Conservation (phyloP, 23 red algal genomes). For the Rhodosorus marinus region DNA sequence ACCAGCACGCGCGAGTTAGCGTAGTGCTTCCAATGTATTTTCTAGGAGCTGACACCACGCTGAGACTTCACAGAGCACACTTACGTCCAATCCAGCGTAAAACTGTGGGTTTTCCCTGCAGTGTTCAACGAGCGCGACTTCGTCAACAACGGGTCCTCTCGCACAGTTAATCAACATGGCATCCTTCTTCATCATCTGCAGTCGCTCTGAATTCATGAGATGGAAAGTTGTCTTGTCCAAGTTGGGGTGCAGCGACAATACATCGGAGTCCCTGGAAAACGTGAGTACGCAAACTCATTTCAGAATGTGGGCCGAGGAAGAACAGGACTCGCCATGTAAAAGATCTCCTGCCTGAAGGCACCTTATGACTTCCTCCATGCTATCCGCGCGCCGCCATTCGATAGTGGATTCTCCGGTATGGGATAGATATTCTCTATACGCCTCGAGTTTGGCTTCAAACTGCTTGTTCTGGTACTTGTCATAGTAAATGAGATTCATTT, state of each 20-base stretch:
- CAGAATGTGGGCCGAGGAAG: too few relatives aligned
- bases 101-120: conserved; percentile 15
- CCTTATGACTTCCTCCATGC: conserved; percentile 22
- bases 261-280: conserved; percentile 19
- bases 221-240: conserved; percentile 20
- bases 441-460: conserved; percentile 9
- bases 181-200: conserved; percentile 18
- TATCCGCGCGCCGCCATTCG: conserved; percentile 3
- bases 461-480: conserved; percentile 21
- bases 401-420: conserved; percentile 11
- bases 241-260: conserved; percentile 17
- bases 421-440: neutral
- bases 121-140: conserved; percentile 23
- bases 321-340: too few relatives aligned
- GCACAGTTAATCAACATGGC: conserved; percentile 28
- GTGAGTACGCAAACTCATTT: too few relatives aligned
- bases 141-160: conserved; percentile 22
- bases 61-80: neutral
- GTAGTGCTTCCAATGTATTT: too few relatives aligned
- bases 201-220: conserved; percentile 18
- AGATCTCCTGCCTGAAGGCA: neutral
- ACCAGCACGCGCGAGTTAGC: neutral
- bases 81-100: conserved; percentile 18
- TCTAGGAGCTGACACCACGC: neutral
- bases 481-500: conserved; percentile 31